A percentile compares a stretch with the other conserved stretches of the same genome.
Evolutionary conservation across 306 rosid genomes (phyloP).

Genomic region (Hippophae rhamnoides): DNA sequence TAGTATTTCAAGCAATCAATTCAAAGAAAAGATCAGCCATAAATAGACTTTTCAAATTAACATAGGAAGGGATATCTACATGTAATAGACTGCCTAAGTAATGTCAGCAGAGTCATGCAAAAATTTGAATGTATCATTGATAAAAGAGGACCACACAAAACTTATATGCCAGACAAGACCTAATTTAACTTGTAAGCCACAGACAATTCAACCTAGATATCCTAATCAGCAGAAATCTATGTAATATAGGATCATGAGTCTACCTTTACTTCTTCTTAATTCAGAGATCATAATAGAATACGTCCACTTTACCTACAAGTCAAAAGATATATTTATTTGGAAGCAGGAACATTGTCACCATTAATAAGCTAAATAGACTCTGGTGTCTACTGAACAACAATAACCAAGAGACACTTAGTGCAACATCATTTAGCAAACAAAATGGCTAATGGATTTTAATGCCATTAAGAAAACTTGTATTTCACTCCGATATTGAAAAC

Average conservation of each 20-base stretch:
- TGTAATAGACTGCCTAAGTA: no score
- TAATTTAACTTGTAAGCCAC: constrained; percentile 13
- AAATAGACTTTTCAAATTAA: no score
- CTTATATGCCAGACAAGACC: constrained; percentile 3
- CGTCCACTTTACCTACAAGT: constrained; percentile 29
- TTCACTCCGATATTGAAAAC: neutral
- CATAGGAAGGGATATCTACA: no score
- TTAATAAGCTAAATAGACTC: constrained; percentile 63
- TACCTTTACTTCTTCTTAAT: constrained; percentile 96
- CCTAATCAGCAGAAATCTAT: constrained; percentile 44
- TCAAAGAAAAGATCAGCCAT: no score
- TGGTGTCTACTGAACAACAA: constrained; percentile 23
- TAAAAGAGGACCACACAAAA: neutral
- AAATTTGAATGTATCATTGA: no score
- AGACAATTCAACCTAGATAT: constrained; percentile 33
- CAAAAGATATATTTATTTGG: constrained; percentile 97
- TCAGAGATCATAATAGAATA: constrained; percentile 99
- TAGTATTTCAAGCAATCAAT: no score
- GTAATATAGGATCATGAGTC: constrained; percentile 80
- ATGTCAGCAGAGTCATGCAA: no score
- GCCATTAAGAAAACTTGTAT: constrained; percentile 3
- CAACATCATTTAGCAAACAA: constrained; percentile 13
- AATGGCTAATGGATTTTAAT: constrained; percentile 3
- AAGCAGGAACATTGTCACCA: constrained; percentile 75
- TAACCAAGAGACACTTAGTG: constrained; percentile 19